phyloP scores from a whole-genome alignment of 2,329 filamentous ascomycete species.

The Cladosporium velox region DNA sequence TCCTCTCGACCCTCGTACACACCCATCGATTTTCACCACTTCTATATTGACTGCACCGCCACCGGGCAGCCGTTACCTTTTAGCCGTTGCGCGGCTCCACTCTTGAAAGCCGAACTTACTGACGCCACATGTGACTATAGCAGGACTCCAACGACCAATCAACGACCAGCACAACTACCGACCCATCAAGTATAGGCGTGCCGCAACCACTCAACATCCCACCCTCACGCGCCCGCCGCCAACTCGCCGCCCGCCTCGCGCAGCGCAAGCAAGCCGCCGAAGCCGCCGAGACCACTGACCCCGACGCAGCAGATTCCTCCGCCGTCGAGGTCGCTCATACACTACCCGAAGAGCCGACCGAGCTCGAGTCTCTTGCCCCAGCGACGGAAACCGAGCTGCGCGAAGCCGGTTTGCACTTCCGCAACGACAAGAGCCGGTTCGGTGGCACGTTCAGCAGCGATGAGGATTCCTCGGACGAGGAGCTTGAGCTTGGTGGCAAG shows the following conservation, averaged over 20 bases:
- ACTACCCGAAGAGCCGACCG: constrained; percentile 34
- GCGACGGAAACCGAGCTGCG: constrained; percentile 18
- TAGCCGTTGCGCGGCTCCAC: constrained; percentile 4
- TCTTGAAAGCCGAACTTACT: constrained; percentile 3
- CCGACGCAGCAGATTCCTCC: constrained; percentile 36
- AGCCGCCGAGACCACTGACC: constrained; percentile 35
- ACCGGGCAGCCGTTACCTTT: neutral
- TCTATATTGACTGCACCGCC: neutral
- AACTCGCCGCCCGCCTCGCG: constrained; percentile 80
- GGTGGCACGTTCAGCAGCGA: constrained; percentile 35
- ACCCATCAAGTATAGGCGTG: constrained; percentile 34
- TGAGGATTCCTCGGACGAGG: constrained; percentile 42
- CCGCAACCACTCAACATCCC: constrained; percentile 80
- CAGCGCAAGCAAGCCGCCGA: constrained; percentile 48
- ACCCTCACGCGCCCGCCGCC: constrained; percentile 81
- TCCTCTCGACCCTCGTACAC: neutral
- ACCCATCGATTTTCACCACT: neutral
- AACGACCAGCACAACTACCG: constrained; percentile 6
- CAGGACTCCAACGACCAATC: constrained; percentile 14
- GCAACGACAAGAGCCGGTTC: constrained; percentile 27
- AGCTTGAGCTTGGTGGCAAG: constrained; percentile 36
- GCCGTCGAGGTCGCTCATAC: constrained; percentile 36
- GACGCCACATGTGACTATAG: neutral
- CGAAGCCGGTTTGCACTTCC: constrained; percentile 28
- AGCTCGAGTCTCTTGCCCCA: constrained; percentile 23